These are phyloP conservation scores for Sequoia sempervirens DNA, from an alignment of 75 land plant genomes.

Conservation along the genomic window DNA sequence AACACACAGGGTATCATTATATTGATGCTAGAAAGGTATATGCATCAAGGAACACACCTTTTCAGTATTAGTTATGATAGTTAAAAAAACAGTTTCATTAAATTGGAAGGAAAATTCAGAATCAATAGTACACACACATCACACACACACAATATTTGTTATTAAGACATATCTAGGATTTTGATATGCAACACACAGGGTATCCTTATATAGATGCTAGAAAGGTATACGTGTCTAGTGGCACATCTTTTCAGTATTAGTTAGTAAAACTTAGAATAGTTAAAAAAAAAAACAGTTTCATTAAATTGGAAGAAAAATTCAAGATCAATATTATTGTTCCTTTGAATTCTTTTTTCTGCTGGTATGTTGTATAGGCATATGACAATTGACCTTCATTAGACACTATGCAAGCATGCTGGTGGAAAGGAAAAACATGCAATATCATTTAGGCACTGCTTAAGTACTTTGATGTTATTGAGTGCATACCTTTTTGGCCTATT, in stretches of 20 bases:
- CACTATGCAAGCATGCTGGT: neutral
- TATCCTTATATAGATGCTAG: too few species aligned
- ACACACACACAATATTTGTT: too few species aligned
- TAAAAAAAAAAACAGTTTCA: neutral
- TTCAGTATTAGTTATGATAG: neutral
- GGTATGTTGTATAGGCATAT: neutral
- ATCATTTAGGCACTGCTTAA: neutral
- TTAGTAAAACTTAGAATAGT: too few species aligned
- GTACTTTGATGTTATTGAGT: neutral
- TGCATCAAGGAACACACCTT: too few species aligned
- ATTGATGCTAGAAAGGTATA: too few species aligned
- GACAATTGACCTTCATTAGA: slow-evolving; percentile 2
- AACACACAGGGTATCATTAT: too few species aligned
- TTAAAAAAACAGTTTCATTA: neutral
- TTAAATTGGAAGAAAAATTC: neutral
- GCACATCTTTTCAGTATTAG: too few species aligned
- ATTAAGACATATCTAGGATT: too few species aligned
- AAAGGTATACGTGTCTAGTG: too few species aligned
- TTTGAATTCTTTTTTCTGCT: neutral
- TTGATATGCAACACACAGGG: too few species aligned
- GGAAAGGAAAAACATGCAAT: neutral
- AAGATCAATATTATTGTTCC: neutral
- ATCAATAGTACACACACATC: neutral
- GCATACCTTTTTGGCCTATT: neutral
- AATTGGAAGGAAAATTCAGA: neutral